Evolutionary conservation across 805 yeast species (phyloP).

Genomic region (Diddensiella transvaalensis): DNA sequence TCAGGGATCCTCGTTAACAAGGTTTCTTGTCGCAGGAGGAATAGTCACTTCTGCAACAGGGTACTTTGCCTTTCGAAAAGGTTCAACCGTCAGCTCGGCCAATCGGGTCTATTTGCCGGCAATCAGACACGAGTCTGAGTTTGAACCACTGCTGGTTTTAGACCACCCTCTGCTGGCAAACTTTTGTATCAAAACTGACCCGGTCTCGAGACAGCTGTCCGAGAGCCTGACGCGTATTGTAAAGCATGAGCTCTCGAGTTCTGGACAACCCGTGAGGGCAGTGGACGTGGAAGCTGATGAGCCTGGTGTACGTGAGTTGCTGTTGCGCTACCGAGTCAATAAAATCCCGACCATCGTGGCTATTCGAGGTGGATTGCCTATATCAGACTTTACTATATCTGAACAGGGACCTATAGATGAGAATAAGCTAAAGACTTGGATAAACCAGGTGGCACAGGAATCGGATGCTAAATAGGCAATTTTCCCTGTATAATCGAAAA

Average conservation of each 20-base stretch:
- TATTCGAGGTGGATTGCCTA: conserved; percentile 60
- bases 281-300: conserved; percentile 73
- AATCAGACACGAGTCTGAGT: conserved; percentile 54
- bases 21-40: neutral
- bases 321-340: conserved; percentile 52
- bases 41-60: conserved; percentile 8
- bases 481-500: too few species aligned
- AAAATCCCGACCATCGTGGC: conserved; percentile 66
- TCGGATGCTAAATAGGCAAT: conserved; percentile 4
- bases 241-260: conserved; percentile 45
- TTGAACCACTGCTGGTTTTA: conserved; percentile 48
- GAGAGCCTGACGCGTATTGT: conserved; percentile 55
- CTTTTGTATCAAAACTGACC: conserved; percentile 66
- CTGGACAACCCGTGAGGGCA: conserved; percentile 54
- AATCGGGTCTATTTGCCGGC: conserved; percentile 36
- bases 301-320: conserved; percentile 55
- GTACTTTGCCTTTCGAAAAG: neutral
- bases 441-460: conserved; percentile 36
- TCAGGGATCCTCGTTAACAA: neutral
- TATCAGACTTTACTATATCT: conserved; percentile 34
- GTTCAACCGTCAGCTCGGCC: neutral
- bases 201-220: conserved; percentile 58
- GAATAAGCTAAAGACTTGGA: conserved; percentile 37
- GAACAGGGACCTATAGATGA: conserved; percentile 24
- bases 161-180: conserved; percentile 65